Evolutionary conservation across 208 protist species (phyloP), one percentile per base, ranked within the genome.

Genomic region (Trypanosoma melophagium): DNA sequence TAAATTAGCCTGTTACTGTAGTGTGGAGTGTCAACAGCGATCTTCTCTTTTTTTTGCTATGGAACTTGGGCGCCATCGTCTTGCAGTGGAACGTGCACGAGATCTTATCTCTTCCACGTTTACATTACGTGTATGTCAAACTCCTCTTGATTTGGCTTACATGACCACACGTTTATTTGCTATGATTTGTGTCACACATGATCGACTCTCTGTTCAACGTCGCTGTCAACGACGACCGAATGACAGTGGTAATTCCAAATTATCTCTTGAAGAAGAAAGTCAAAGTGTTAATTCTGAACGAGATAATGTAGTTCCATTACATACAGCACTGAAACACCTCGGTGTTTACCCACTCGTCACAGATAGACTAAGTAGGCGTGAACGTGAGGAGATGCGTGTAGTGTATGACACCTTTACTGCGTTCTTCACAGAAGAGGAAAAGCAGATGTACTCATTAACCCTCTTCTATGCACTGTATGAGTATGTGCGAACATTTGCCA

Each of bases 101-200:
- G 67, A 69, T 25, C 62, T 88, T 10, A 77, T 93, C 13, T 52
- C 70, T 35, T 71, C 66, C 38, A 86, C 77, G 25, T 75, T 50
- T 7, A 60, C 76, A 21, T 54, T 60, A 3, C 81, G 66, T 31
- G 50, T 81, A 28, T 71, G 86, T 38, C 69, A 73, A 14, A 56
- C 66, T n/a, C 70, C 85, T 22, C 55, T 94, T 10, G 84, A 94
- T 45, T 76, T 91, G 57, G 77, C 76, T 10, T 69, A 73, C 17
- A 77, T 94, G 74, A 79, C 83, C 24, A 76, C 87, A 52, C 84
- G 88, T 0, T 75, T 94, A 14, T 94, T 92, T 63, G 74, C 90
- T 40, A 87, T 90, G 51, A 76, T 92, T 12, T 67, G 77, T 54
- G 81, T 67, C 8, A 91, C 79, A 28, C 82, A 93, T 55, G 74